Conservation (phyloP, 345 rosid species). For the Syzygium grande region DNA sequence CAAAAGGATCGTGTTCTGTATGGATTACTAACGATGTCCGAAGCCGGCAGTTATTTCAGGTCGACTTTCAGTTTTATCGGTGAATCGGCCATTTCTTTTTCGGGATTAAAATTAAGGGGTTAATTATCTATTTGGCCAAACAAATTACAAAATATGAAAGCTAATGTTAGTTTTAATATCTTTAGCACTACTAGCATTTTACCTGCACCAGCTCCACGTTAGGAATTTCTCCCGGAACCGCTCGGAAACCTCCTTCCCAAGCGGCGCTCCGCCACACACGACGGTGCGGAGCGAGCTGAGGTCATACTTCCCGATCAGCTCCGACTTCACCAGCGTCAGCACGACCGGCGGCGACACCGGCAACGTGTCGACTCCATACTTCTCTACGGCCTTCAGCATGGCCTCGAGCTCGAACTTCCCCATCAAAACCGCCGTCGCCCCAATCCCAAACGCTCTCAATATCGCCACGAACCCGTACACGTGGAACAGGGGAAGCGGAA, state of each 20-base stretch:
- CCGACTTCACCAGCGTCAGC: conserved; percentile 51
- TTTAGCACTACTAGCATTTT: neutral
- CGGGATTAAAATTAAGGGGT: neutral
- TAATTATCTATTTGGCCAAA: neutral
- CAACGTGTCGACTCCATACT: conserved; percentile 36
- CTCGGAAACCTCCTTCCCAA: conserved; percentile 55
- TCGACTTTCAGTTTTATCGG: neutral
- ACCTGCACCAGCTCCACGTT: conserved; percentile 1
- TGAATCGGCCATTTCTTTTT: neutral
- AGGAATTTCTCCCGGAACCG: conserved; percentile 53
- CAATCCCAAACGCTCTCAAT: conserved; percentile 28
- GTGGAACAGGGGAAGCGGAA: conserved; percentile 35
- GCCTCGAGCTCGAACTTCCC: conserved; percentile 47
- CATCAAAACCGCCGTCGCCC: conserved; percentile 31
- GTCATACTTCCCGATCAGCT: conserved; percentile 49
- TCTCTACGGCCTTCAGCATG: conserved; percentile 49
- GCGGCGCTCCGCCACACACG: conserved; percentile 69
- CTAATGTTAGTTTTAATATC: neutral
- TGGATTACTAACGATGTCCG: neutral
- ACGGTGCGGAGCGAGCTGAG: conserved; percentile 42
- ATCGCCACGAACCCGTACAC: conserved; percentile 41
- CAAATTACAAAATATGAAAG: neutral
- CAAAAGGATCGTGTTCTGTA: neutral
- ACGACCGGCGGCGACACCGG: conserved; percentile 78
- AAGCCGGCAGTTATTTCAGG: neutral